These are phyloP conservation scores for Colletotrichum costaricense DNA, from an alignment of 2,329 filamentous ascomycete genomes.

Conservation along the genomic window DNA sequence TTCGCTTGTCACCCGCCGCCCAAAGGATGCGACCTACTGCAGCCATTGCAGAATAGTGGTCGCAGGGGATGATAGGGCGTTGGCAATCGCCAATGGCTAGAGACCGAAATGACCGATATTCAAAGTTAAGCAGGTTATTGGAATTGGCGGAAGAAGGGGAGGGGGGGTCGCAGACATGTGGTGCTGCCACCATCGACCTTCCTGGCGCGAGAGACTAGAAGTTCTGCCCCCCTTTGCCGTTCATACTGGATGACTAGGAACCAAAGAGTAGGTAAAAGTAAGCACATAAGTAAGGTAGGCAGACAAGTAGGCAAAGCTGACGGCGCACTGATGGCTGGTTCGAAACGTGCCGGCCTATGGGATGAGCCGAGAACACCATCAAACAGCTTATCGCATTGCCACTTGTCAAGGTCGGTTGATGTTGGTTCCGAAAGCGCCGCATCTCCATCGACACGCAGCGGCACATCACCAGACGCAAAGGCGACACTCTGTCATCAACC, in stretches of 20 bases:
- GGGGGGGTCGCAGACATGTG: neutral
- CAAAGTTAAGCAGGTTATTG: neutral
- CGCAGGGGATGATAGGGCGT: neutral
- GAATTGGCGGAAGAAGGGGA: neutral
- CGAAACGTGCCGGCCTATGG: constrained; percentile 24
- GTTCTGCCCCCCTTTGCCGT: neutral
- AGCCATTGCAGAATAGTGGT: neutral
- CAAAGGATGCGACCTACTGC: neutral
- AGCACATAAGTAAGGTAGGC: neutral
- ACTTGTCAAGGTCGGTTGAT: constrained; percentile 14
- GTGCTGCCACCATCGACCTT: neutral
- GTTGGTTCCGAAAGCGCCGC: constrained; percentile 2
- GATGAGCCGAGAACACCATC: constrained; percentile 7
- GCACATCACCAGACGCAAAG: constrained; percentile 16
- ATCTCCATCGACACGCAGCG: constrained; percentile 4
- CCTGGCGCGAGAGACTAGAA: neutral
- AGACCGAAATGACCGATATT: neutral
- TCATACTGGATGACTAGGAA: neutral
- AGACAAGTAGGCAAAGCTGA: neutral
- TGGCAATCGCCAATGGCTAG: neutral
- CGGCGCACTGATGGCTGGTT: constrained; percentile 24
- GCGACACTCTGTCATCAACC: neutral
- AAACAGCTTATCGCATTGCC: constrained; percentile 12
- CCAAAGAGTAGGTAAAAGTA: neutral
- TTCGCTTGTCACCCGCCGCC: constrained; percentile 15